Evolutionary conservation across 371 early-diverging fungal species (phyloP), one percentile per base, ranked within the genome.

Genomic region (Mortierella sp.): DNA sequence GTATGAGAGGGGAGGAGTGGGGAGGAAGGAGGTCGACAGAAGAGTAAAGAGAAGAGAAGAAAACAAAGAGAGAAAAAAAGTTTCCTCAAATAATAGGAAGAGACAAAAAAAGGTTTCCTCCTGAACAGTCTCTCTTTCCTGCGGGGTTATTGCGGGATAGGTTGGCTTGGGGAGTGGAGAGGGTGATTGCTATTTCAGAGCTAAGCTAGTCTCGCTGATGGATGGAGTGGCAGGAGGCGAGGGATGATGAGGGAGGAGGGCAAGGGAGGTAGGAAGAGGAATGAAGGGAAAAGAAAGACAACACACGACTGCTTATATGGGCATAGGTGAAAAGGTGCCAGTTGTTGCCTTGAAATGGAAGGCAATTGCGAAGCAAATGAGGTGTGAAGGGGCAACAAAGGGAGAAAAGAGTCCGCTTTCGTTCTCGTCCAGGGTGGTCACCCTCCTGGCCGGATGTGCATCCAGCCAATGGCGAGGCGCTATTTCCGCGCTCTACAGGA

Each of bases 291-390:
- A 5, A 19, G 59, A 6, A n/a, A 55, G 21, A 54, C n/a, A n/a
- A n/a, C n/a, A 11, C 13, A 2, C 21, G 57, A 24, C 9, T 5
- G 28, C n/a, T 2, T 28, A 24, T 43, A 48, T 48, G n/a, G n/a
- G n/a, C n/a, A n/a, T n/a, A n/a, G n/a, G n/a, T n/a, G n/a, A n/a
- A n/a, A n/a, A n/a, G n/a, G n/a, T n/a, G 72, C 37, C 34, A 19
- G 59, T 59, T 59, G 59, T 31, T 59, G 59, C 59, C 59, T 59
- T 59, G 59, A 59, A 71, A 77, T 64, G 77, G 77, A 77, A 77
- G 76, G 8, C 76, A 76, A 64, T 64, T 64, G 61, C 28, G 61
- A 64, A n/a, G n/a, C 5, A 4, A 37, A 31, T 28, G 59, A 59
- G 57, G 1, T 24, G 14, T 59, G 14, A 31, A n/a, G n/a, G n/a